These are phyloP conservation scores for Clonostachys solani DNA, from an alignment of 2,329 filamentous ascomycete genomes.

Conservation along the genomic window DNA sequence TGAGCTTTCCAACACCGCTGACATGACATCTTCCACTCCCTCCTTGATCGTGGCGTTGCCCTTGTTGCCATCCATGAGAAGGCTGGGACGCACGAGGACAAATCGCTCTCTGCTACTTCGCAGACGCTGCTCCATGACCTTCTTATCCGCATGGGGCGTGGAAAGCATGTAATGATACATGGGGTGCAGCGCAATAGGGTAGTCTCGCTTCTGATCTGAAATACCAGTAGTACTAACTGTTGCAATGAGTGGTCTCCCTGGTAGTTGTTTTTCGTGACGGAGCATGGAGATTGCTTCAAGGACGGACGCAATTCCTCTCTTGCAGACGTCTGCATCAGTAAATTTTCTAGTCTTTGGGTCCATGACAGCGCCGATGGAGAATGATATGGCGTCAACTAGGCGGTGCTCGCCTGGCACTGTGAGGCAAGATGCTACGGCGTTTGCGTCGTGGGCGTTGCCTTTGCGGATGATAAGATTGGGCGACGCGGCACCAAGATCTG, in stretches of 20 bases:
- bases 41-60: slow-evolving; percentile 21
- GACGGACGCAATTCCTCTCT: slow-evolving; percentile 34
- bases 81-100: slow-evolving; percentile 28
- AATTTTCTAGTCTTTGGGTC: slow-evolving; percentile 30
- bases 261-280: slow-evolving; percentile 12
- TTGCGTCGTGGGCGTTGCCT: slow-evolving; percentile 41
- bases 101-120: slow-evolving; percentile 21
- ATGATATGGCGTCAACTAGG: slow-evolving; percentile 31
- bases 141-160: slow-evolving; percentile 42
- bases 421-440: slow-evolving; percentile 27
- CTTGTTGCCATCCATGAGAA: slow-evolving; percentile 22
- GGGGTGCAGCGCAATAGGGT: slow-evolving; percentile 34
- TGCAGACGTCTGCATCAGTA: slow-evolving; percentile 39
- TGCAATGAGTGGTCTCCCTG: slow-evolving; percentile 23
- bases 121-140: slow-evolving; percentile 33
- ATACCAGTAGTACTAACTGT: slow-evolving; percentile 34
- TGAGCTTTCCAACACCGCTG: slow-evolving; percentile 17
- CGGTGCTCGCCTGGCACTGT: slow-evolving; percentile 7
- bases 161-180: slow-evolving; percentile 35
- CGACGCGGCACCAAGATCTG: slow-evolving; percentile 20
- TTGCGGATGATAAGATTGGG: slow-evolving; percentile 35
- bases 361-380: slow-evolving; percentile 34
- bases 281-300: slow-evolving; percentile 28
- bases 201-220: slow-evolving; percentile 26
- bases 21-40: slow-evolving; percentile 31